A percentile compares a stretch with the other conserved stretches of the same genome.
Conservation (phyloP, 1,284 basidiomycete species). For the Ustilago xerochloae region DNA sequence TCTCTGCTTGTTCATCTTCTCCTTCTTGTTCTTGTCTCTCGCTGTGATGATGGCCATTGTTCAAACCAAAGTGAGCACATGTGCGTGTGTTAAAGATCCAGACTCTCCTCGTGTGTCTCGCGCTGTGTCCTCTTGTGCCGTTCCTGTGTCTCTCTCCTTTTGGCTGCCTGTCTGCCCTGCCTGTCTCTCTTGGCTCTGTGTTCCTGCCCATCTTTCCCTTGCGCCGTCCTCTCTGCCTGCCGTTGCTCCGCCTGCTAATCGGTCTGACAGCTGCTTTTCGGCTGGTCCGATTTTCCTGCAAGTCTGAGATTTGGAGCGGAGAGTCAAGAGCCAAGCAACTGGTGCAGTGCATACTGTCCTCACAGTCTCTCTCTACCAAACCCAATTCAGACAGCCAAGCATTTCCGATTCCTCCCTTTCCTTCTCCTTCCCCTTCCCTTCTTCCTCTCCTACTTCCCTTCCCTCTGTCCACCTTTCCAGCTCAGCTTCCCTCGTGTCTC, state of each 20-base stretch:
- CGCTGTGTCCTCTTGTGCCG: too few relatives aligned
- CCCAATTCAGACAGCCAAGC: constrained; percentile 1
- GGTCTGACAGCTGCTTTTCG: neutral
- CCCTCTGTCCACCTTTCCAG: neutral
- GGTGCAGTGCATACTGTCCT: neutral
- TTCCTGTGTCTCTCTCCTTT: neutral
- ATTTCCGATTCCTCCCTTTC: neutral
- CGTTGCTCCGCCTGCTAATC: neutral
- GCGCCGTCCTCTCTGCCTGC: neutral
- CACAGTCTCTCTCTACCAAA: neutral
- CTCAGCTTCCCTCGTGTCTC: too few relatives aligned
- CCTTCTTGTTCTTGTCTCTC: too few relatives aligned
- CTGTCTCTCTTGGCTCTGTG: too few relatives aligned
- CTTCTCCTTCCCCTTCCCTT: neutral
- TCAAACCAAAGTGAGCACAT: too few relatives aligned
- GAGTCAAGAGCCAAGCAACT: too few relatives aligned
- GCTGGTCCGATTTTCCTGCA: too few relatives aligned
- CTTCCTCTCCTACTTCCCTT: neutral
- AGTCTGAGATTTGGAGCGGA: too few relatives aligned
- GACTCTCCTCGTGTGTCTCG: too few relatives aligned
- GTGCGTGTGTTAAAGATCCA: too few relatives aligned
- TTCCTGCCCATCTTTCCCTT: neutral
- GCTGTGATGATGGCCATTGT: too few relatives aligned
- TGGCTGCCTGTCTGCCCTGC: neutral
- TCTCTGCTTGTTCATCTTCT: neutral